These are phyloP conservation scores for Mycoemilia scoparia DNA, from an alignment of 192 early-diverging fungal genomes.

Conservation along the genomic window DNA sequence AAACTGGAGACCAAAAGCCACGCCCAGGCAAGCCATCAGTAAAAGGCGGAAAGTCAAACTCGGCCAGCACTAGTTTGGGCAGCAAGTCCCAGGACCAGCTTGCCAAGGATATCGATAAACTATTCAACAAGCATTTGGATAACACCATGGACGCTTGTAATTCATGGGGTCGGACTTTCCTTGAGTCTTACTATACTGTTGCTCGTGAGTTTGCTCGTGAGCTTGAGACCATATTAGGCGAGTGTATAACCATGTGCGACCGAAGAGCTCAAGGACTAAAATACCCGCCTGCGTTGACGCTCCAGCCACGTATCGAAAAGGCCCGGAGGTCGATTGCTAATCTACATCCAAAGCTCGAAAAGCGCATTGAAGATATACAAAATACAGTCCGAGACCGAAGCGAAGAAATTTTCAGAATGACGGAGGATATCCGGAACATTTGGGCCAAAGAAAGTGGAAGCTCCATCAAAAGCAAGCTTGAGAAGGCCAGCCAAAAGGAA, in stretches of 20 bases:
- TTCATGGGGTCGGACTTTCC: conserved; percentile 30
- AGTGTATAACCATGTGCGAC: conserved; percentile 33
- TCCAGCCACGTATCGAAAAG: conserved; percentile 20
- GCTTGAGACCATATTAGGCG: conserved; percentile 31
- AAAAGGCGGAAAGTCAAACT: not conserved
- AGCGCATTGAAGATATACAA: conserved; percentile 21
- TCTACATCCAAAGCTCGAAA: conserved; percentile 22
- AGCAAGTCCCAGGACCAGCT: conserved; percentile 7
- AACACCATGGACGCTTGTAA: conserved; percentile 28
- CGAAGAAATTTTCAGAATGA: conserved; percentile 16
- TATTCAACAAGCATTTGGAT: conserved; percentile 27
- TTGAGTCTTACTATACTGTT: conserved; percentile 34
- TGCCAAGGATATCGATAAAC: conserved; percentile 25
- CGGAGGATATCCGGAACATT: conserved; percentile 11
- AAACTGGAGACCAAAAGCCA: not conserved
- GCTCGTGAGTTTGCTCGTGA: conserved; percentile 32
- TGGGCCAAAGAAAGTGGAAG: conserved; percentile 31
- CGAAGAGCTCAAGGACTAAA: conserved; percentile 29
- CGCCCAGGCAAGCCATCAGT: conserved; percentile 1
- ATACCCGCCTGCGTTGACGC: conserved; percentile 25
- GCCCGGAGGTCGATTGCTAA: conserved; percentile 18
- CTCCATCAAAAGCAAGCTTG: conserved; percentile 33
- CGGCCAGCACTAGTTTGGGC: not conserved
- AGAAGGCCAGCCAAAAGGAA: conserved; percentile 44
- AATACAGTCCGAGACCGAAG: conserved; percentile 24